Evolutionary conservation across 257 asterid species (phyloP).

Genomic region (Rauvolfia tetraphylla): DNA sequence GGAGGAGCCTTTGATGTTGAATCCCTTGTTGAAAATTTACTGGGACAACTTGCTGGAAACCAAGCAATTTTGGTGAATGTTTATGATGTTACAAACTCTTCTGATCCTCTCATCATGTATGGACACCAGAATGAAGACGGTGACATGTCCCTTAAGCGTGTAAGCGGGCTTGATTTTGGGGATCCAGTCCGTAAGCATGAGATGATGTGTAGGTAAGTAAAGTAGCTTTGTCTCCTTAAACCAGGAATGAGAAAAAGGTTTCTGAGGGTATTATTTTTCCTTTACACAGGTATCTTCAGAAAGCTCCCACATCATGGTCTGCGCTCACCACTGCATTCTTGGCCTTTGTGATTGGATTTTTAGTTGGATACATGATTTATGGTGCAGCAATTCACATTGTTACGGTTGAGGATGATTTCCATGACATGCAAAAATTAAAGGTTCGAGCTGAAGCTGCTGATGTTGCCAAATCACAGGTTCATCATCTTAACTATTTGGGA

Average conservation of each 20-base stretch:
- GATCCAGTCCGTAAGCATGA: constrained; percentile 86
- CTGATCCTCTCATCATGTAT: constrained; percentile 74
- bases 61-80: constrained; percentile 79
- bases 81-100: constrained; percentile 70
- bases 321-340: constrained; percentile 56
- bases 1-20: constrained; percentile 96
- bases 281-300: constrained; percentile 60
- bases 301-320: constrained; percentile 64
- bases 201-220: constrained; percentile 81
- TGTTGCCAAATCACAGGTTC: constrained; percentile 90
- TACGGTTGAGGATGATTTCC: constrained; percentile 74
- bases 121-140: constrained; percentile 57
- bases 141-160: constrained; percentile 60
- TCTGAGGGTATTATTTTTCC: constrained; percentile 8
- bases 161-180: constrained; percentile 77
- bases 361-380: constrained; percentile 60
- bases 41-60: constrained; percentile 86
- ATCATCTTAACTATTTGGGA: constrained; percentile 3
- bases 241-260: neutral
- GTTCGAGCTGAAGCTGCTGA: constrained; percentile 95
- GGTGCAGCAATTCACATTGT: constrained; percentile 69
- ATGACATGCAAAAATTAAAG: constrained; percentile 66
- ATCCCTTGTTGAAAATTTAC: constrained; percentile 83
- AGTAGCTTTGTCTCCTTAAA: neutral
- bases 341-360: constrained; percentile 45